Evolutionary conservation across 352 stramenopile genomes (phyloP).

Genomic region (Globisporangium canariense): DNA sequence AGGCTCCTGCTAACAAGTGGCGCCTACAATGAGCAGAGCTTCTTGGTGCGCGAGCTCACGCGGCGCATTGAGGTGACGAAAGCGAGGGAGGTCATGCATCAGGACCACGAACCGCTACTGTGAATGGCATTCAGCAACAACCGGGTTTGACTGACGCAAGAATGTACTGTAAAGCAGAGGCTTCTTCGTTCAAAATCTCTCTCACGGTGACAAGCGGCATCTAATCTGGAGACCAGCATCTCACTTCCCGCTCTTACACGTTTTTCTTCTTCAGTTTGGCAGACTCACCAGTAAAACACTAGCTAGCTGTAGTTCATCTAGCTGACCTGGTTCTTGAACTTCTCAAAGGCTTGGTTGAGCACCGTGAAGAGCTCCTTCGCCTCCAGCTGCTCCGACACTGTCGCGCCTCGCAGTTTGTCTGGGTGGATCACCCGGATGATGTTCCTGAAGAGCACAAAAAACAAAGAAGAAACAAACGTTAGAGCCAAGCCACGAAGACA

Average conservation of each 20-base stretch:
- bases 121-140: background rate
- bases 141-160: conserved; percentile 1
- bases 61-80: conserved; percentile 40
- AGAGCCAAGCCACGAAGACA: background rate
- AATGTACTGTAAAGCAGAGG: conserved; percentile 2
- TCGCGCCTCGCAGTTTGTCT: conserved; percentile 78
- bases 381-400: conserved; percentile 76
- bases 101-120: background rate
- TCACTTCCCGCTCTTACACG: background rate
- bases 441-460: conserved; percentile 36
- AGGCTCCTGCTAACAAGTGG: conserved; percentile 58
- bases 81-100: conserved; percentile 8
- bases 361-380: conserved; percentile 87
- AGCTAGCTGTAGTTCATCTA: background rate
- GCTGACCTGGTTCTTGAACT: conserved; percentile 63
- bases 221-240: too few relatives aligned
- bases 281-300: background rate
- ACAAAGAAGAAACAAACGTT: background rate
- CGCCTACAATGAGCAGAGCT: conserved; percentile 56
- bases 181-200: conserved; percentile 18
- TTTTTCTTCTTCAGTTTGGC: background rate
- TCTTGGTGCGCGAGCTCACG: conserved; percentile 65
- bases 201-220: background rate
- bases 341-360: conserved; percentile 86
- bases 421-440: conserved; percentile 87